Base-by-base conservation (phyloP, 305 asterid species). In the Fraxinus baroniana region DNA sequence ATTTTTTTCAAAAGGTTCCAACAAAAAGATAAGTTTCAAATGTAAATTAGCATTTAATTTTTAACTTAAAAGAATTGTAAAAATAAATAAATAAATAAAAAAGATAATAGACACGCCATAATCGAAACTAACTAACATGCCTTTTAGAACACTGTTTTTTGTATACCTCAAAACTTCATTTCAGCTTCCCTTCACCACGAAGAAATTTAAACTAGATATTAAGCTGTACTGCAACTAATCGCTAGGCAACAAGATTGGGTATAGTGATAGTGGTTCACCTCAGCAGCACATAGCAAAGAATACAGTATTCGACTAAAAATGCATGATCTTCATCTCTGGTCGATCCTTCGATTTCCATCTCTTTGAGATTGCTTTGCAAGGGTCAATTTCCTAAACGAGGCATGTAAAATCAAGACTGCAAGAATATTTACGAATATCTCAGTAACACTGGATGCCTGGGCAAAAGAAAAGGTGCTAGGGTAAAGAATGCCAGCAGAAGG, bases 371-470 rank as follows among this genome's bases (percentile, higher is more conserved):
- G 97, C 70, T 88, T 93, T 26, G 92, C 78, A 30, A 91, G 90
- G 76, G 95, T 92, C 88, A 95, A 90, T 86, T 91, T 95, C 89
- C 99, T 86, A 78, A 94, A 87, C 0, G 97, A 90, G 62, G 99
- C 97, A 62, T 95, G 99, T 84, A 93, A 87, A 85, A 95, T 86
- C 91, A 89, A 84, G 74, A 88, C 98, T 95, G 97, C 88, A 90
- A 78, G 81, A 33, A 80, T 44, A 72, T 28, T 44, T 2, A 20
- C 66, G 32, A 73, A 26, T 68, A 66, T 35, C 26, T 78, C 64
- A 68, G 46, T 28, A 77, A 32, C 26, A 79, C 17, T 5, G 70
- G 39, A 41, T 22, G 35, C 41, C 41, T 22, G 3, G 41, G 82
- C 32, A 52, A 74, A 4, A 44, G 70, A 4, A 33, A 33, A 60